Conservation (phyloP, 2,329 filamentous ascomycete species). For the Rosellinia necatrix region DNA sequence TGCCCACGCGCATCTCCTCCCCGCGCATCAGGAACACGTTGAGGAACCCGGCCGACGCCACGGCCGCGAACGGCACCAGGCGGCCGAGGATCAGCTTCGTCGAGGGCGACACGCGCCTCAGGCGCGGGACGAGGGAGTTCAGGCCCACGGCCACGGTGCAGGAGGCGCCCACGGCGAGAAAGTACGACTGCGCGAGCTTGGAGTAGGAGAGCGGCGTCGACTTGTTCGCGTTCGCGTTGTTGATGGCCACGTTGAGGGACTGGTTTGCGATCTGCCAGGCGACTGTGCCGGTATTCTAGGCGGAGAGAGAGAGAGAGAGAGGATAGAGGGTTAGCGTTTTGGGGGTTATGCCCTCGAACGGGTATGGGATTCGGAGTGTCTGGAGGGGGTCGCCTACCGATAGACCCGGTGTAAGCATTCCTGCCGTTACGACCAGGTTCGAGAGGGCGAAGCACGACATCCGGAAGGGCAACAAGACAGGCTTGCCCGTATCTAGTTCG, state of each 20-base stretch:
- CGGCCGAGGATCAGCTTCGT: conserved; percentile 78
- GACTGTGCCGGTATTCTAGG: conserved; percentile 77
- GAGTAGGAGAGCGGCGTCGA: conserved; percentile 83
- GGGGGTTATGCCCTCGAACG: no score
- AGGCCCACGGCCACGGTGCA: conserved; percentile 93
- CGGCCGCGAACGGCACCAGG: conserved; percentile 95
- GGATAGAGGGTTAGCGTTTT: no score
- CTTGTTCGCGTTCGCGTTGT: conserved; percentile 97
- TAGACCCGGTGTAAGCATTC: conserved; percentile 93
- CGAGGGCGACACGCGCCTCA: conserved; percentile 75
- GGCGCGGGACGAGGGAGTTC: conserved; percentile 83
- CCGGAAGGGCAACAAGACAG: conserved; percentile 91
- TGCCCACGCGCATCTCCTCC: conserved; percentile 91
- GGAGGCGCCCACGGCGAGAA: conserved; percentile 87
- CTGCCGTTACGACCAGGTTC: conserved; percentile 91
- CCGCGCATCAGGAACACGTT: conserved; percentile 98
- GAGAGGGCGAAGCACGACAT: conserved; percentile 96
- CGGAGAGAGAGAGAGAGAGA: no score
- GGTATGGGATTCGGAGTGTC: neutral
- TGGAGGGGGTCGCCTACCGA: conserved; percentile 53
- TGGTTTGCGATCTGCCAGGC: conserved; percentile 97
- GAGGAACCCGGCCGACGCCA: conserved; percentile 85
- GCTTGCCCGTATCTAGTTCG: conserved; percentile 79
- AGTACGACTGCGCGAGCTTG: conserved; percentile 86
- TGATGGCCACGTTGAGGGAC: conserved; percentile 97